Conservation (phyloP, 2,329 filamentous ascomycete species). For the Talaromyces funiculosus region DNA sequence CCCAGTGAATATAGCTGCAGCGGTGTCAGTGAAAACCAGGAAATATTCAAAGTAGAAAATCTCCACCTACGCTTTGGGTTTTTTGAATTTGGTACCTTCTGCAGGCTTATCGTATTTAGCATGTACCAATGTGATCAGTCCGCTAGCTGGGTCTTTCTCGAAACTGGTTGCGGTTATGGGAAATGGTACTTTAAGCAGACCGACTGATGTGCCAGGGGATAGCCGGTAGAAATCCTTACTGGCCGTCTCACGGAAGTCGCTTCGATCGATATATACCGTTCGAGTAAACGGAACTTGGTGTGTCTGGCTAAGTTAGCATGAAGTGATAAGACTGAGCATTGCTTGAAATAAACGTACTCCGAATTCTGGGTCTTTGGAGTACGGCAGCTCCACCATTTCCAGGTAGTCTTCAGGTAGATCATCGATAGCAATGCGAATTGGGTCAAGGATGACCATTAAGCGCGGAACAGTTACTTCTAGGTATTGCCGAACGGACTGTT, state of each 20-base stretch:
- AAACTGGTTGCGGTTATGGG: conserved; percentile 65
- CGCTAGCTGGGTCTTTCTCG: conserved; percentile 58
- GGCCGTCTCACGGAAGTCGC: conserved; percentile 69
- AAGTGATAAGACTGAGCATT: not conserved
- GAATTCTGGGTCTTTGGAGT: conserved; percentile 64
- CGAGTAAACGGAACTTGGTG: conserved; percentile 63
- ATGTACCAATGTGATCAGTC: conserved; percentile 60
- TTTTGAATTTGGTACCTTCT: conserved; percentile 57
- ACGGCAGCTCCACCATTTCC: conserved; percentile 65
- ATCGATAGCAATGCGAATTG: conserved; percentile 74
- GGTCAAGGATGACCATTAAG: conserved; percentile 83
- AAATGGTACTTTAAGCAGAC: conserved; percentile 64
- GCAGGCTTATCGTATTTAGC: conserved; percentile 62
- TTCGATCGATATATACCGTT: conserved; percentile 77
- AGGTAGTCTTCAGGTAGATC: conserved; percentile 64
- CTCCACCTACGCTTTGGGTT: conserved; percentile 61
- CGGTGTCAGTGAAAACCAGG: conserved; percentile 23
- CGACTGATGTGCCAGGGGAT: conserved; percentile 67
- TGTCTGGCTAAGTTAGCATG: conserved; percentile 19
- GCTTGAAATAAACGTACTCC: conserved; percentile 24
- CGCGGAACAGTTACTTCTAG: conserved; percentile 83
- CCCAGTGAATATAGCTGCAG: conserved; percentile 72
- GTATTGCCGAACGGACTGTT: conserved; percentile 77
- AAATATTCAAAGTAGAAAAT: not conserved
- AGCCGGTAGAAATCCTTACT: conserved; percentile 72